Percentiles rank a stretch among this genome's conserved stretches.
These are phyloP conservation scores for Agrocybe pediades DNA, from an alignment of 768 basidiomycete genomes.

Conservation along the genomic window DNA sequence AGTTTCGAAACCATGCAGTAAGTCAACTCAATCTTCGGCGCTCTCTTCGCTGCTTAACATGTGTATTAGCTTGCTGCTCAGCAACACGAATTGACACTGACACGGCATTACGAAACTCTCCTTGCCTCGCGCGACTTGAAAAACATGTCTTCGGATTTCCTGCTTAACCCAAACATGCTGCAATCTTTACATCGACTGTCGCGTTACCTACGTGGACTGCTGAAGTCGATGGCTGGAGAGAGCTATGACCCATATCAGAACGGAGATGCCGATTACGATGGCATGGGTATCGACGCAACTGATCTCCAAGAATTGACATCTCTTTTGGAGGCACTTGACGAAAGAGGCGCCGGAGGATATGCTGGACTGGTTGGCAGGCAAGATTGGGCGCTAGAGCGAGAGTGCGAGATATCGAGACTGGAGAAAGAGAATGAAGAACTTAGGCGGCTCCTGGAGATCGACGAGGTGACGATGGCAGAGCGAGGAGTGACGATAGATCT, in stretches of 20 bases:
- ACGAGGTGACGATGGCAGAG: slow-evolving; percentile 51
- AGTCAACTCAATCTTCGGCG: slow-evolving; percentile 29
- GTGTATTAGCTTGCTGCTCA: slow-evolving; percentile 78
- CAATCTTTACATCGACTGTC: slow-evolving; percentile 74
- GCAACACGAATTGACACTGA: slow-evolving; percentile 84
- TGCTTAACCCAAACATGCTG: slow-evolving; percentile 58
- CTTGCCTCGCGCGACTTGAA: slow-evolving; percentile 67
- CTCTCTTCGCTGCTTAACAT: slow-evolving; percentile 10
- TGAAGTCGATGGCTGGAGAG: slow-evolving; percentile 72
- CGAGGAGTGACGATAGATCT: slow-evolving; percentile 56
- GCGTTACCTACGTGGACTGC: slow-evolving; percentile 67
- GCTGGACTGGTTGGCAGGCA: slow-evolving; percentile 42
- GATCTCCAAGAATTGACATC: slow-evolving; percentile 41
- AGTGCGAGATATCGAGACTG: slow-evolving; percentile 81
- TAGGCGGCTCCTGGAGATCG: slow-evolving; percentile 75
- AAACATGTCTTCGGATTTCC: slow-evolving; percentile 53
- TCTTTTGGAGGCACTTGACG: slow-evolving; percentile 45
- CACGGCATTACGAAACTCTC: slow-evolving; percentile 87
- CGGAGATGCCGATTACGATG: slow-evolving; percentile 39
- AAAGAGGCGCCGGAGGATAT: slow-evolving; percentile 25
- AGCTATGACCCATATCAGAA: slow-evolving; percentile 43
- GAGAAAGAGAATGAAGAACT: slow-evolving; percentile 83
- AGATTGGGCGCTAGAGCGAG: slow-evolving; percentile 90
- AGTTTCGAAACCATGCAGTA: slow-evolving; percentile 91
- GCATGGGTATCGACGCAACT: slow-evolving; percentile 25